Evolutionary conservation across 805 yeast species (phyloP), one percentile per base, ranked within the genome.

Genomic region (Starmerella stellata): DNA sequence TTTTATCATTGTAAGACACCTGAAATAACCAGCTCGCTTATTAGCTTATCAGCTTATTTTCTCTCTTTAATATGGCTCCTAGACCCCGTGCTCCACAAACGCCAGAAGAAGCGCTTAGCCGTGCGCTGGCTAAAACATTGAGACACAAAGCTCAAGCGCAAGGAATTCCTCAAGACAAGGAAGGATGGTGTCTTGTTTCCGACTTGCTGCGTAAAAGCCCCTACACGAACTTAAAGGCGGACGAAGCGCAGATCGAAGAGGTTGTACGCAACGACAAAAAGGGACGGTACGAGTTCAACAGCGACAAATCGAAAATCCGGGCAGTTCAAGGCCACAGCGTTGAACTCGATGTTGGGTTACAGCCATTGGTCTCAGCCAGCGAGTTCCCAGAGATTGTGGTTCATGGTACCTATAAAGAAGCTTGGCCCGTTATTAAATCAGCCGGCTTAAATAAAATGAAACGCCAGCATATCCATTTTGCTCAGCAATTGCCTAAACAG

Each of bases 261-360:
- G 66, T 82, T 1, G 94, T 83, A 1, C 63, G 55, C 0, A 61
- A 55, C 5, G 79, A 85, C 50, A 73, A 67, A 38, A 87, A 87
- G 58, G 65, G 75, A 48, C 56, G 98, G 39, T 87, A 75, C 57
- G 65, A 66, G 27, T 43, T 83, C 11, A 60, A 56, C 35, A 37
- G 5, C 2, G 47, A 46, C 4, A 38, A 37, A 9, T 47, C 52
- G 50, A 44, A 35, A 27, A 70, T 87, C n/a, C 72, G 95, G 53
- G 96, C 98, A 3, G 75, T 76, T 38, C 98, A 90, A 57, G 98
- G 98, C 3, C 98, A 90, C 56, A 74, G 93, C 0, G 59, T 87
- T 4, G 52, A 58, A 1, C 61, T 63, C 3, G 66, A 61, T 17
- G 65, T 67, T 14, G 63, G 66, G 21, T 55, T 71, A 21, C 53